Base-by-base conservation (phyloP, 2,329 filamentous ascomycete species). In the Penicillium decumbens region DNA sequence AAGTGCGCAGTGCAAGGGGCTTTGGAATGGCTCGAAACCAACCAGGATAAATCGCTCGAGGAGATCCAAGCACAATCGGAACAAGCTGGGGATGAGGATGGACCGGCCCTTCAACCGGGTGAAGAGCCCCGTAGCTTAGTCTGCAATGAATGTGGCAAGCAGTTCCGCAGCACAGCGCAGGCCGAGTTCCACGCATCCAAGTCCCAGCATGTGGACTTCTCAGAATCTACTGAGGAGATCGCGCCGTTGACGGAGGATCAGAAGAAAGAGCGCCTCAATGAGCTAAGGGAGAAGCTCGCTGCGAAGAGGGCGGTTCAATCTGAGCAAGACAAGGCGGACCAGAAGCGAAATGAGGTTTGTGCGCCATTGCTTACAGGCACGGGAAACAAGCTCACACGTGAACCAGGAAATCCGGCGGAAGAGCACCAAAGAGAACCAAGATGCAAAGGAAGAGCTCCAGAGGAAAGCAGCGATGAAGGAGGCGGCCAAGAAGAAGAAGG, bases 81-180 rank as follows among this genome's bases (percentile, higher is more conserved):
- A 2, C 77, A 81, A 7, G 77, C 77, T 2, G 77, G 75, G 55
- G 73, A 75, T 41, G 76, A 79, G 29, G 77, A 86, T 60, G 80
- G 82, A 9, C 80, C 83, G 4, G 79, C 82, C n/a, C 75, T 91
- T 2, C 78, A 87, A 61, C 81, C 81, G 1, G 88, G 86, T 51
- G 82, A 85, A 62, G 76, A 81, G 48, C 88, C 90, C 48, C 81
- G 83, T 64, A 95, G 89, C 42, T 82, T 97, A 47, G 80, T 95
- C 43, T 98, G 93, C 79, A 93, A 95, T 57, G 92, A 96, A 49
- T 98, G 93, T 66, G 87, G 87, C 65, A 96, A 95, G 79, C 87
- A 84, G 67, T 95, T 98, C 72, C 81, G 88, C 59, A 89, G 83
- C 63, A 82, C 86, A 57, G 83, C 84, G 24, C 82, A 92, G 58